Percentiles rank a stretch among this genome's conserved stretches.
Evolutionary conservation across 1,284 basidiomycete genomes (phyloP).

Genomic region (Irpex lacteus): DNA sequence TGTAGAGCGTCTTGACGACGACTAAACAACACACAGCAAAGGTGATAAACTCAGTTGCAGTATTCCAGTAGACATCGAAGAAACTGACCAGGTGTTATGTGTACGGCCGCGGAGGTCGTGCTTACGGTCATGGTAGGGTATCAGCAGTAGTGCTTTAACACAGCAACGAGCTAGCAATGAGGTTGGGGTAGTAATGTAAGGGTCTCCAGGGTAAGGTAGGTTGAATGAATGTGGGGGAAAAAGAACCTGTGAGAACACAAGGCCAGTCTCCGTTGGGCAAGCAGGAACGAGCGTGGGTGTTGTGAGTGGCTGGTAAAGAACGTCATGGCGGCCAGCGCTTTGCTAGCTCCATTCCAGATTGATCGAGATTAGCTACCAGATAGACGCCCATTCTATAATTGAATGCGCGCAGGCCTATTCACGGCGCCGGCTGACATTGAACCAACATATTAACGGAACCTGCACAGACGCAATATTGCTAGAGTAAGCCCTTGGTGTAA

Average conservation of each 20-base stretch:
- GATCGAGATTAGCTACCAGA: no score
- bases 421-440: no score
- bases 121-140: conserved; percentile 43
- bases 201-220: not conserved
- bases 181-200: not conserved
- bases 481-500: no score
- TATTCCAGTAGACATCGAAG: not conserved
- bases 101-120: conserved; percentile 48
- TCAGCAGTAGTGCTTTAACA: no score
- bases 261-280: not conserved
- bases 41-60: not conserved
- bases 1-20: conserved; percentile 57
- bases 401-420: no score
- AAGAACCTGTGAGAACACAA: not conserved
- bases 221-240: not conserved
- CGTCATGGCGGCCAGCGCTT: no score
- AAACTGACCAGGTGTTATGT: conserved; percentile 48
- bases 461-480: no score
- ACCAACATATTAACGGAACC: no score
- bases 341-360: no score
- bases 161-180: not conserved
- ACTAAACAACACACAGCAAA: conserved; percentile 21
- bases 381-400: no score
- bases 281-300: no score
- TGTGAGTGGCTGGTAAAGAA: no score